These are phyloP conservation scores for Hypericum perforatum DNA, from an alignment of 345 rosid species.

Conservation along the genomic window DNA sequence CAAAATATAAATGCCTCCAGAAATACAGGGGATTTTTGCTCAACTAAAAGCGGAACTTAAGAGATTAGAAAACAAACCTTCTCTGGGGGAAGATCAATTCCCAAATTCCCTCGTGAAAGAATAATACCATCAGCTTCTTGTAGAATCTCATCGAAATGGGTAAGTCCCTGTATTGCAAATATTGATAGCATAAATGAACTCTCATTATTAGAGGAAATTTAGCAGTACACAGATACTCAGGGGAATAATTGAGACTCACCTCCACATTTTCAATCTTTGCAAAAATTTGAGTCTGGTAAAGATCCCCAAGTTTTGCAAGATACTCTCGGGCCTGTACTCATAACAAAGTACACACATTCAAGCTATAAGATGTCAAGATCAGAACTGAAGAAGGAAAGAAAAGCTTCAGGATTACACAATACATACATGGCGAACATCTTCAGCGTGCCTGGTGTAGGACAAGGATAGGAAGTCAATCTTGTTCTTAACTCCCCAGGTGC, in stretches of 20 bases:
- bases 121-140: slow-evolving; percentile 98
- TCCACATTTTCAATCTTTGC: slow-evolving; percentile 93
- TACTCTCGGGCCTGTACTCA: slow-evolving; percentile 65
- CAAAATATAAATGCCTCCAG: too few relatives aligned
- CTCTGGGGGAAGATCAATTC: slow-evolving; percentile 96
- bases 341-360: slow-evolving; percentile 6
- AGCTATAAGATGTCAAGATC: slow-evolving; percentile 1
- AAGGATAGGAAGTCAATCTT: slow-evolving; percentile 92
- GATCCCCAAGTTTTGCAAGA: slow-evolving; percentile 76
- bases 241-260: slow-evolving; percentile 26
- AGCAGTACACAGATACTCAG: too few relatives aligned
- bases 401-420: background rate
- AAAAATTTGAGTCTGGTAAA: slow-evolving; percentile 80
- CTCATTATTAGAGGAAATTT: too few relatives aligned
- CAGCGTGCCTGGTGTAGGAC: slow-evolving; percentile 90
- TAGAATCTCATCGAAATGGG: slow-evolving; percentile 95
- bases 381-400: background rate
- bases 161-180: slow-evolving; percentile 46
- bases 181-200: too few relatives aligned
- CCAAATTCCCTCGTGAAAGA: slow-evolving; percentile 96
- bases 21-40: too few relatives aligned
- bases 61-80: slow-evolving; percentile 43
- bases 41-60: background rate
- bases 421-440: slow-evolving; percentile 85
- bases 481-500: slow-evolving; percentile 88